Conservation (phyloP, 768 basidiomycete species). For the Hygrocybe punicea region DNA sequence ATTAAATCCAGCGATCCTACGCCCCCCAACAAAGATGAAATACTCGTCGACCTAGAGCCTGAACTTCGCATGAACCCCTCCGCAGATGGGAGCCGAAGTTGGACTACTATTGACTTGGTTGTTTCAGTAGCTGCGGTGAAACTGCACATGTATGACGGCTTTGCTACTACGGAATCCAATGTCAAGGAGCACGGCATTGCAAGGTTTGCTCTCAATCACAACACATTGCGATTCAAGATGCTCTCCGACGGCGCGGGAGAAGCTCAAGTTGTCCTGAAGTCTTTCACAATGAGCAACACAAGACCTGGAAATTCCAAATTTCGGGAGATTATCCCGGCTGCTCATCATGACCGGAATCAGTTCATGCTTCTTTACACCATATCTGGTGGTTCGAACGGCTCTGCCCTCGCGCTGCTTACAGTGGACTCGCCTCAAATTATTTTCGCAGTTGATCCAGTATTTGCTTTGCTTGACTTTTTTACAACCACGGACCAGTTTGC, state of each 20-base stretch:
- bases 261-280: slow-evolving; percentile 82
- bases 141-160: slow-evolving; percentile 79
- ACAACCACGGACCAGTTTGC: slow-evolving; percentile 49
- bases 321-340: slow-evolving; percentile 92
- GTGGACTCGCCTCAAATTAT: slow-evolving; percentile 92
- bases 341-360: slow-evolving; percentile 82
- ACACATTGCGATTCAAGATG: slow-evolving; percentile 73
- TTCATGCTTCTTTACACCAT: slow-evolving; percentile 90
- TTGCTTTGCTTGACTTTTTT: slow-evolving; percentile 85
- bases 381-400: slow-evolving; percentile 53
- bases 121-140: slow-evolving; percentile 69
- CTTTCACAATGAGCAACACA: slow-evolving; percentile 89
- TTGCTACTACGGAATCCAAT: slow-evolving; percentile 52
- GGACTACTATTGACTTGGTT: slow-evolving; percentile 70
- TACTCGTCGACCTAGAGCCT: slow-evolving; percentile 50
- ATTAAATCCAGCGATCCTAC: slow-evolving; percentile 8
- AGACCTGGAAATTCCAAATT: slow-evolving; percentile 78
- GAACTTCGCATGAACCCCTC: slow-evolving; percentile 46
- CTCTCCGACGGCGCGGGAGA: slow-evolving; percentile 82
- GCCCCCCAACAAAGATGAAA: slow-evolving; percentile 7
- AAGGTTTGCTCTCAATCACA: slow-evolving; percentile 78
- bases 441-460: slow-evolving; percentile 87
- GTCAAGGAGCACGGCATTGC: slow-evolving; percentile 80
- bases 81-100: slow-evolving; percentile 33
- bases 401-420: slow-evolving; percentile 76